Base-by-base conservation (phyloP, 345 rosid genomes). In the Populus pruinosa region DNA sequence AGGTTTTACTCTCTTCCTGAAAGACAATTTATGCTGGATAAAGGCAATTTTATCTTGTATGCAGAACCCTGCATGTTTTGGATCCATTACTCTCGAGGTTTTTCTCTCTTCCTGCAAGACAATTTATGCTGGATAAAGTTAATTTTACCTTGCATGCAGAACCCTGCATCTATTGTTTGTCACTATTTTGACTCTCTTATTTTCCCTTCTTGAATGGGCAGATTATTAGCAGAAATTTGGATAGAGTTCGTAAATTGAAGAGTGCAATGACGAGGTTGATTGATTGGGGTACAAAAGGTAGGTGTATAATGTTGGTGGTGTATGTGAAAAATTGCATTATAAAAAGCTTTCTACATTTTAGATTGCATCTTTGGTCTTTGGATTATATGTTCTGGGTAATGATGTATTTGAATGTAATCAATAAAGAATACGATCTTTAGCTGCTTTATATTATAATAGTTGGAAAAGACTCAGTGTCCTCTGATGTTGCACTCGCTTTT, bases 251-350 rank as follows among this genome's bases (percentile, higher is more conserved):
- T 35, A 96, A 93, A 77, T 78, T 93, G 89, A 96, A 96, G 93
- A 96, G 98, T 90, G 89, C 95, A 70, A 93, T 96, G 98, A 93
- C 95, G 35, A 89, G 97, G 80, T n/a, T n/a, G n/a, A n/a, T 85
- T 96, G 84, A 93, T 97, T 76, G 98, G 99, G 56, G 99, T 93
- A 77, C 98, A 96, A 73, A 96, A 96, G 94, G 98, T 93, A 81
- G 69, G 13, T 13, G 2, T 68, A 4, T 27, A 43, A 14, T 10
- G 29, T 39, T 59, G 16, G 71, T 72, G 56, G 61, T 7, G 33
- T 20, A 64, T 77, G 81, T 36, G 71, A 79, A 68, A 39, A 39
- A 35, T 44, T 41, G 9, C 27, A 55, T 10, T 53, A 13, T 67
- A 18, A 23, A 76, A 23, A 31, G 1, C 50, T n/a, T 31, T 31